Percentiles rank a stretch among this genome's conserved stretches.
phyloP scores from a whole-genome alignment of 345 rosid species.

The Streptanthus diversifolius region DNA sequence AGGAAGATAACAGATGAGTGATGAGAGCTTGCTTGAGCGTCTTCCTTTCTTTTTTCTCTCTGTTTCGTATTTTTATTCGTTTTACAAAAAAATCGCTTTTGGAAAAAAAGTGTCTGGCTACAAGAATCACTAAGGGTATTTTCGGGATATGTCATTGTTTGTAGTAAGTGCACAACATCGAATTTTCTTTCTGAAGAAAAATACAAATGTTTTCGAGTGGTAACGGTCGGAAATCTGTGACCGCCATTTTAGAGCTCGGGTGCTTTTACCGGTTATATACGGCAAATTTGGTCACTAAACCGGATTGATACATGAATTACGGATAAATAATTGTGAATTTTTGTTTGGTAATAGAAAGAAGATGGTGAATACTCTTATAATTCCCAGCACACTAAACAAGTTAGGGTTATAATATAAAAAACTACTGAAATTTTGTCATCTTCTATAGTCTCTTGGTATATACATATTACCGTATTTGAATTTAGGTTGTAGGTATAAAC shows the following conservation, averaged over 20 bases:
- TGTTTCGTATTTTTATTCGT: slow-evolving; percentile 35
- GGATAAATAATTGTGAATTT: background rate
- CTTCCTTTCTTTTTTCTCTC: slow-evolving; percentile 40
- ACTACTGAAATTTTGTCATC: no score
- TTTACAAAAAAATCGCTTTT: slow-evolving; percentile 12
- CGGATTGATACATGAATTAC: slow-evolving; percentile 5
- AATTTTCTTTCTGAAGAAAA: slow-evolving; percentile 7
- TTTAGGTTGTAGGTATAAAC: no score
- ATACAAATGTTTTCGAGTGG: slow-evolving; percentile 25
- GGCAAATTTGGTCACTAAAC: background rate
- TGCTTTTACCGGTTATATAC: slow-evolving; percentile 10
- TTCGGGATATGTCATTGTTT: slow-evolving; percentile 4
- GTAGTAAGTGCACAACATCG: slow-evolving; percentile 7
- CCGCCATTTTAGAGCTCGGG: slow-evolving; percentile 32
- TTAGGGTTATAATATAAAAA: background rate
- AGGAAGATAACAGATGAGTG: slow-evolving; percentile 43
- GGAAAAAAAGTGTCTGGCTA: background rate
- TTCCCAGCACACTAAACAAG: background rate
- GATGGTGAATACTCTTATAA: background rate
- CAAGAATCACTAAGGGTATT: slow-evolving; percentile 18
- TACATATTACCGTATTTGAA: no score
- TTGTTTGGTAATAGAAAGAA: background rate
- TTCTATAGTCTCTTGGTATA: no score
- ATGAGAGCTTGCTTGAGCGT: slow-evolving; percentile 29
- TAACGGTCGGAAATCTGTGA: slow-evolving; percentile 41